Base-by-base conservation (phyloP, 805 yeast genomes). In the Wickerhamiella kurtzmanii region DNA sequence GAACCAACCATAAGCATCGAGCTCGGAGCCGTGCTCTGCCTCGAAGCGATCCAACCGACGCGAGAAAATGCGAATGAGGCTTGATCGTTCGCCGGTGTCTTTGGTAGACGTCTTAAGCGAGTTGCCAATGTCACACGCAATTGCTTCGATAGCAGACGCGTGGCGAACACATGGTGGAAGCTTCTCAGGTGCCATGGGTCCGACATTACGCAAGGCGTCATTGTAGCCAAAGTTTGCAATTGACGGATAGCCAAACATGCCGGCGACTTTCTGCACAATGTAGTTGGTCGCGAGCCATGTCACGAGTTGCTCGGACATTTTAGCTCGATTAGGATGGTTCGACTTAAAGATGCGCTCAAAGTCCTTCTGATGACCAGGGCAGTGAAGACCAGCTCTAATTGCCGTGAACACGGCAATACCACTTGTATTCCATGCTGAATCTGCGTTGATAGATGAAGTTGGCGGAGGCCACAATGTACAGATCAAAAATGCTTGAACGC, bases 401-500 rank as follows among this genome's bases (percentile, higher is more conserved):
- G 96, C 97, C 59, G 86, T 95, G 63, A 84, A 85, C 56, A 87
- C 70, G 3, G 97, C 97, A 41, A 85, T 79, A 0, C 96, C 97
- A 19, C 86, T 80, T 1, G 96, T 85, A 60, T 83, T 85, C 95
- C 96, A 89, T 3, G 95, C 82, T 5, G 95, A 82, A 60, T 92
- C 97, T 0, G 97, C 95, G 63, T 94, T 83, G 42, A 92, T 71
- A 0, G 96, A 87, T 0, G 97, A 86, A 0, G 96, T 85, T 36
- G 88, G 72, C 2, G 96, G 96, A 0, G 97, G 97, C 98, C 97
- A 89, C 61, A 81, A 77, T 0, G 96, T 81, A 63, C 83, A 86
- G 1, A 89, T 67, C 22, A 89, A 65, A 52, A 89, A 81, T 0
- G 96, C 96, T 62, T 89, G 98, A 0, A 89, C 96, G 0, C 95